Conservation (phyloP, 306 rosid species). For the Sicyos baderoa region DNA sequence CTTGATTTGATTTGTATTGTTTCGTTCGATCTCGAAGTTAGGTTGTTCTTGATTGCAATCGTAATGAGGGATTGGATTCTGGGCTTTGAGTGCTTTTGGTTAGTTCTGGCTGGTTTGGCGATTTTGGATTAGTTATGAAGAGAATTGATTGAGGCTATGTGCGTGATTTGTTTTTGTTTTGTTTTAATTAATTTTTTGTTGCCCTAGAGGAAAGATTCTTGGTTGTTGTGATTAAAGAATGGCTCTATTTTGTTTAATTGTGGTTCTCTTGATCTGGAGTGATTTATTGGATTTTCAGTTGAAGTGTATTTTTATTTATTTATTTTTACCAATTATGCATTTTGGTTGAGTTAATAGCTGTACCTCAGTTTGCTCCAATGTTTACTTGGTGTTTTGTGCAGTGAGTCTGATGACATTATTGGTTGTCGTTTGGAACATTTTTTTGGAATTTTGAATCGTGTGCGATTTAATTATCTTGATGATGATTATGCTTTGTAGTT, state of each 20-base stretch:
- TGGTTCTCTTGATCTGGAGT: slow-evolving; percentile 16
- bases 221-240: not conserved
- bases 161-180: not conserved
- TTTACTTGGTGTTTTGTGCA: not conserved
- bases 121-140: not conserved
- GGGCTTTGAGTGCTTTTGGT: not conserved
- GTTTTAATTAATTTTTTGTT: not conserved
- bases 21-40: slow-evolving; percentile 14
- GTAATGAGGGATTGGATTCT: slow-evolving; percentile 13
- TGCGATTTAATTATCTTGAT: not conserved
- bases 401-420: not conserved
- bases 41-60: slow-evolving; percentile 17
- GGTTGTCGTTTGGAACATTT: not conserved
- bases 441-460: not conserved
- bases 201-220: slow-evolving; percentile 18
- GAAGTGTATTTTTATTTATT: too few species aligned
- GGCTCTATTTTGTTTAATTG: slow-evolving; percentile 3
- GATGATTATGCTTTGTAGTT: not conserved
- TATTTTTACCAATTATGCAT: not conserved
- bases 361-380: not conserved
- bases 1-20: not conserved
- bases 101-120: not conserved
- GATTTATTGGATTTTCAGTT: slow-evolving; percentile 14
- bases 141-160: slow-evolving; percentile 10
- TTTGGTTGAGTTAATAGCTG: slow-evolving; percentile 1